A percentile compares a stretch with the other conserved stretches of the same genome.
phyloP scores from a whole-genome alignment of 148 eudicot genomes.

The Pharnaceum exiguum region DNA sequence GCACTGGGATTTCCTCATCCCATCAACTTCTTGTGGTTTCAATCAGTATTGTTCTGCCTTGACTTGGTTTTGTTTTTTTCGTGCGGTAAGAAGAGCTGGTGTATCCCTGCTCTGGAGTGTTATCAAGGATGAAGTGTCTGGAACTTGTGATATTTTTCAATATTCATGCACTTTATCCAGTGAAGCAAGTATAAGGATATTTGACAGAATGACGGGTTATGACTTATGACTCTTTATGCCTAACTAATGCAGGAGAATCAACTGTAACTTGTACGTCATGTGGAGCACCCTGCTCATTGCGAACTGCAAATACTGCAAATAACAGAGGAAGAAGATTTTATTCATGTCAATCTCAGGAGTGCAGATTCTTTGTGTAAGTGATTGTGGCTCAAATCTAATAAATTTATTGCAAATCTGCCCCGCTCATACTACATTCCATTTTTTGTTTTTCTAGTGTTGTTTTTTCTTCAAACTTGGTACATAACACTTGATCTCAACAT shows the following conservation, averaged over 20 bases:
- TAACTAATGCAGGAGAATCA: constrained; percentile 48
- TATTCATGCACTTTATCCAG: not conserved
- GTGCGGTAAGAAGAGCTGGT: no score
- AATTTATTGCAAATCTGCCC: not conserved
- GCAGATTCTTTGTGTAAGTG: constrained; percentile 88
- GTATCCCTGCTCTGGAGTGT: no score
- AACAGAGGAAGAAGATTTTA: constrained; percentile 89
- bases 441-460: no score
- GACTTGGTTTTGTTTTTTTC: no score
- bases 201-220: constrained; percentile 4
- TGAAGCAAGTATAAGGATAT: not conserved
- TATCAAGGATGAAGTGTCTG: no score
- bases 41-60: no score
- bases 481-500: no score
- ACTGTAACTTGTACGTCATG: constrained; percentile 68
- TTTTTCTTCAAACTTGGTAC: no score
- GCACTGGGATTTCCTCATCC: no score
- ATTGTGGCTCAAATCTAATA: not conserved
- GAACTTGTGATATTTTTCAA: no score
- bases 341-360: constrained; percentile 66
- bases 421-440: no score
- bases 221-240: not conserved
- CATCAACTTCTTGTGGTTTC: no score
- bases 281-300: constrained; percentile 50
- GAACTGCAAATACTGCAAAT: constrained; percentile 79